Percentiles rank a stretch among this genome's conserved stretches.
These are phyloP conservation scores for Cladosporium sp. DNA, from an alignment of 2,329 filamentous ascomycete species.

Conservation along the genomic window DNA sequence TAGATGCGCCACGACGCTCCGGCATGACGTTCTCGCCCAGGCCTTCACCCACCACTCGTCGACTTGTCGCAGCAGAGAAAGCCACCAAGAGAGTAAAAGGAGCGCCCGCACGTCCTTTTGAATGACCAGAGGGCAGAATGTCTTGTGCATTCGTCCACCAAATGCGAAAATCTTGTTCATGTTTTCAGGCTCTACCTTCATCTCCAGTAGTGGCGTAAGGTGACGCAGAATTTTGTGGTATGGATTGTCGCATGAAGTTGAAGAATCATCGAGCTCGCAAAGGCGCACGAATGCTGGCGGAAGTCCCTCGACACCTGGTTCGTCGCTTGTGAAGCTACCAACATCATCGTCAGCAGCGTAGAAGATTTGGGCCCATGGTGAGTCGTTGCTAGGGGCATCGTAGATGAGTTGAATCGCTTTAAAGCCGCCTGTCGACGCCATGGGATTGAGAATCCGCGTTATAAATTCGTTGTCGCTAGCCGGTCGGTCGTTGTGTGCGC, in stretches of 20 bases:
- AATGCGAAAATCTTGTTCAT: conserved; percentile 27
- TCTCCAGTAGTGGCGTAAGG: conserved; percentile 25
- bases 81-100: conserved; percentile 29
- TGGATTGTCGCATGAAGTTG: conserved; percentile 23
- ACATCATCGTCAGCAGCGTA: conserved; percentile 20
- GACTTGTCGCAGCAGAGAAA: conserved; percentile 25
- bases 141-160: conserved; percentile 25
- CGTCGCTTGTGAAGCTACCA: conserved; percentile 24
- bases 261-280: conserved; percentile 25
- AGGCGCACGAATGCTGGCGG: conserved; percentile 26
- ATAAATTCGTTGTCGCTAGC: conserved; percentile 11
- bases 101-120: conserved; percentile 25
- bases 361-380: conserved; percentile 24
- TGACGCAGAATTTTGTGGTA: conserved; percentile 27
- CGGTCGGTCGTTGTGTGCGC: not conserved
- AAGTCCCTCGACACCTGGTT: conserved; percentile 23
- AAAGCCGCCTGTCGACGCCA: conserved; percentile 27
- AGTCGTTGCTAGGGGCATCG: conserved; percentile 4
- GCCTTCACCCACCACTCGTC: conserved; percentile 29
- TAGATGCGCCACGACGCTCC: conserved; percentile 26
- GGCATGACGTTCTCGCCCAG: conserved; percentile 25
- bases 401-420: conserved; percentile 21
- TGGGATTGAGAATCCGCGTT: conserved; percentile 20
- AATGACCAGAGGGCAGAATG: conserved; percentile 24
- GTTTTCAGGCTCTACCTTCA: conserved; percentile 23